Conservation (phyloP, 1,284 basidiomycete species). For the Ganoderma boninense region DNA sequence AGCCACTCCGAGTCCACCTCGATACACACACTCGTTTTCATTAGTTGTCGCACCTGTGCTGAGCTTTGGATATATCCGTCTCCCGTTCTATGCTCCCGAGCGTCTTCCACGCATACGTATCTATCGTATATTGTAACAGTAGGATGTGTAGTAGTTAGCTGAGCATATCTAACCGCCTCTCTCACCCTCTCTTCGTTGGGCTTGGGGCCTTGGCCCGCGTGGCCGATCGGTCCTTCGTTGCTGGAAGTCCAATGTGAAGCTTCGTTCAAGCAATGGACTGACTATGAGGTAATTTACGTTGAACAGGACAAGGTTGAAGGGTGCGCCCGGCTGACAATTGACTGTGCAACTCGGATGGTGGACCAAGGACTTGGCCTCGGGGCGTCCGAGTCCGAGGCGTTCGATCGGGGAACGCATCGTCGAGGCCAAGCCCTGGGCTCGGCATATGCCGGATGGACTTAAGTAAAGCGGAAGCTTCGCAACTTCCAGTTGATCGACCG, state of each 20-base stretch:
- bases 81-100: not conserved
- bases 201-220: not conserved
- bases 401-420: not conserved
- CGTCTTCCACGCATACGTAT: not conserved
- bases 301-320: not conserved
- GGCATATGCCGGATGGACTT: not conserved
- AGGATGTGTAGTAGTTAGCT: slow-evolving; percentile 18
- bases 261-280: not conserved
- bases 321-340: not conserved
- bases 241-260: not conserved
- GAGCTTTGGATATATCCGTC: not conserved
- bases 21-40: slow-evolving; percentile 14
- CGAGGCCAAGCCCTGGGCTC: not conserved
- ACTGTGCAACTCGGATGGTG: not conserved
- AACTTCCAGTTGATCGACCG: slow-evolving; percentile 1
- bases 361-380: no score
- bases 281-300: not conserved
- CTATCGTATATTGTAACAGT: slow-evolving; percentile 24
- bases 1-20: not conserved
- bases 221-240: not conserved
- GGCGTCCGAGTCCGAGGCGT: not conserved
- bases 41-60: slow-evolving; percentile 7
- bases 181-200: not conserved
- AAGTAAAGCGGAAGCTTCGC: not conserved
- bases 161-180: slow-evolving; percentile 5